Evolutionary conservation across 768 basidiomycete species (phyloP), one percentile per base, ranked within the genome.

Genomic region (Suillus decipiens): DNA sequence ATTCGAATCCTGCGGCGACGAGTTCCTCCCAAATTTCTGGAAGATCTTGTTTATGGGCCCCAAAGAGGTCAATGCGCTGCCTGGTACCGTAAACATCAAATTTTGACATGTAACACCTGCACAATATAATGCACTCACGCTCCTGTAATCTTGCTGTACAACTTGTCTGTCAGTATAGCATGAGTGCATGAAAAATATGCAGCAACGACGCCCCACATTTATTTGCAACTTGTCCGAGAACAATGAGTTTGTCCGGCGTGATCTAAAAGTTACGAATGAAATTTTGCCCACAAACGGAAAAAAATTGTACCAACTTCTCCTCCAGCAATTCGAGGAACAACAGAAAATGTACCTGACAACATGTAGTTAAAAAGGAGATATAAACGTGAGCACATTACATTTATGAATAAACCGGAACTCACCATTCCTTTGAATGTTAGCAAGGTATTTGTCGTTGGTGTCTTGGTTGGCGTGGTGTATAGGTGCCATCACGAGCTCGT

Each of bases 391-490:
- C 31, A n/a, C n/a, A n/a, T n/a, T n/a, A 12, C 17, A 31, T n/a
- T 17, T 19, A 5, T 33, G 50, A 31, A 6, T 42, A 45, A 50
- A 17, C 8, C n/a, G 12, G 3, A 48, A 34, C 66, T 56, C 50
- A 73, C 87, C 87, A 62, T 87, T 84, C 28, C 89, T 80, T 68
- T 91, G 89, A 37, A 91, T 89, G 67, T 91, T 91, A 9, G 86
- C 89, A 60, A 91, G 72, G 72, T 81, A 89, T 60, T 79, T 72
- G 68, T 90, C 89, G 66, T 90, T 90, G 2, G 89, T 90, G 63
- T 89, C 89, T 70, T 90, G 89, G 59, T 88, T 86, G 64, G 86
- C 80, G 64, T 87, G 87, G 67, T 89, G 89, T 14, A 74, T 78
- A 0, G 85, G 83, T 17, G 82, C 75, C 80, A 91, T 81, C 60